Evolutionary conservation across 2,329 filamentous ascomycete genomes (phyloP).

Genomic region (Magnaporthales sp.): DNA sequence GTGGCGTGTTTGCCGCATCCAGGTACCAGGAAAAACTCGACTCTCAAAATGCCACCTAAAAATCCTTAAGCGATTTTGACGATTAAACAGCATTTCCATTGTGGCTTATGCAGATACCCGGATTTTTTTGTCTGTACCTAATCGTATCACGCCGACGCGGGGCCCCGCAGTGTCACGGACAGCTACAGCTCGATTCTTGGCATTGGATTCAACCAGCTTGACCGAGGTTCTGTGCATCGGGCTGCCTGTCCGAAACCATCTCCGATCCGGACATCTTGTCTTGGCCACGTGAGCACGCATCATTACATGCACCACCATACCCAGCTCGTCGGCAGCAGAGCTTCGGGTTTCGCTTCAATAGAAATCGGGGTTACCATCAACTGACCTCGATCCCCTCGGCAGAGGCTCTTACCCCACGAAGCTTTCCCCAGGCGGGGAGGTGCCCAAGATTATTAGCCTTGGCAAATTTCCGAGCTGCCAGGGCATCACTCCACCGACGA

Average conservation of each 20-base stretch:
- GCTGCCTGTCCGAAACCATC: not conserved
- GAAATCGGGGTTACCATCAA: not conserved
- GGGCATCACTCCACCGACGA: not conserved
- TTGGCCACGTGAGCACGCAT: not conserved
- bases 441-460: not conserved
- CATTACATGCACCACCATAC: not conserved
- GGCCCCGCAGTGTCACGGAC: not conserved
- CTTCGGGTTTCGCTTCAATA: not conserved
- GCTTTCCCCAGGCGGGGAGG: slow-evolving; percentile 1
- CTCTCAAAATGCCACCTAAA: not conserved
- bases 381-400: not conserved
- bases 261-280: not conserved
- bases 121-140: not conserved
- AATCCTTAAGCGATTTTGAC: not conserved
- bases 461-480: not conserved
- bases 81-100: not conserved
- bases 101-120: not conserved
- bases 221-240: not conserved
- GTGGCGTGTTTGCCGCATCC: not conserved
- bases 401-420: not conserved
- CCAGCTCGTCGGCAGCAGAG: not conserved
- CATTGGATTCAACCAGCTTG: not conserved
- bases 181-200: not conserved
- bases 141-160: not conserved
- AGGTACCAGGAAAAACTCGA: not conserved